Percentiles rank a stretch among this genome's conserved stretches.
phyloP scores from a whole-genome alignment of 106 monocot genomes.

The Allium cepa region DNA sequence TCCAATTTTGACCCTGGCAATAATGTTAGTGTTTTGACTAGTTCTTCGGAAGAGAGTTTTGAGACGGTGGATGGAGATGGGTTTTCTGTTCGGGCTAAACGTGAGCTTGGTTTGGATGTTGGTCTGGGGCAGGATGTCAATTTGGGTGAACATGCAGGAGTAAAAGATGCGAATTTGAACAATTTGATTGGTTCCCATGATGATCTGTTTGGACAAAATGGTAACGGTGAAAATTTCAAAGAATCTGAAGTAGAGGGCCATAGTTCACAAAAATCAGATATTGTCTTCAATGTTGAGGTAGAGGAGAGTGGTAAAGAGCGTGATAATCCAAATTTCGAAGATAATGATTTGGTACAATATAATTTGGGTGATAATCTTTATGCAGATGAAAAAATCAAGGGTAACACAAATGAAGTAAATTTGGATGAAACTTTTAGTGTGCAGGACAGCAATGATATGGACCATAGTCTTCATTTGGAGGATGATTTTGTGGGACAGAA shows the following conservation, averaged over 20 bases:
- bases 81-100: constrained; percentile 1
- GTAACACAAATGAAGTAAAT: neutral
- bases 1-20: neutral
- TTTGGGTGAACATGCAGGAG: neutral
- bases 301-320: too few relatives aligned
- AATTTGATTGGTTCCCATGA: neutral
- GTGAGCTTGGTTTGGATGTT: neutral
- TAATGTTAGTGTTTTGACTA: neutral
- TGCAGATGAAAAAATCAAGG: neutral
- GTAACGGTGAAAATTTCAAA: neutral
- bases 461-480: neutral
- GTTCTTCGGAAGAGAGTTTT: neutral
- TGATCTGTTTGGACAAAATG: neutral
- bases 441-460: neutral
- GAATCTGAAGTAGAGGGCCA: neutral
- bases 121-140: neutral
- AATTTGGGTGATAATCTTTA: neutral
- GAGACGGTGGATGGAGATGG: constrained; percentile 6
- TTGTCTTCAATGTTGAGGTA: too few relatives aligned
- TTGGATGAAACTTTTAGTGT: neutral
- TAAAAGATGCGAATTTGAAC: neutral
- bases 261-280: too few relatives aligned
- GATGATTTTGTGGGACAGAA: neutral
- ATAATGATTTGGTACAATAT: too few relatives aligned
- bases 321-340: too few relatives aligned